Percentiles rank a stretch among this genome's conserved stretches.
phyloP scores from a whole-genome alignment of 805 yeast genomes.

The Danielia reshetovae region DNA sequence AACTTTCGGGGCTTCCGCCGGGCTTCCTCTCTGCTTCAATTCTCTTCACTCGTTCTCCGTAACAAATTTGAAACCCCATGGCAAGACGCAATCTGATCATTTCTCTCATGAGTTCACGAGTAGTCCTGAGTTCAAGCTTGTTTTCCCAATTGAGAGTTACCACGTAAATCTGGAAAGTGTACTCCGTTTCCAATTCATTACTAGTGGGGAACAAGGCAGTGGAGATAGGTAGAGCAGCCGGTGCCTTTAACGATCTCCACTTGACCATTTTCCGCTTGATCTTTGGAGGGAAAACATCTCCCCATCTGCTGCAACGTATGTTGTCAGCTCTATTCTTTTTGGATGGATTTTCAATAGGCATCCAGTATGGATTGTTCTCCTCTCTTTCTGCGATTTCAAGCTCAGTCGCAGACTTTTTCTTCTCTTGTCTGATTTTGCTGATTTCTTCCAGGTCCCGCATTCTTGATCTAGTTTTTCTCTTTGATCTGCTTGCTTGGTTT shows the following conservation, averaged over 20 bases:
- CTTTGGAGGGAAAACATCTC: conserved; percentile 76
- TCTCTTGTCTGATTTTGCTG: conserved; percentile 2
- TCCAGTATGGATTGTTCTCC: conserved; percentile 27
- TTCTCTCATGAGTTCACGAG: conserved; percentile 65
- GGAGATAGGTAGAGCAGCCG: conserved; percentile 86
- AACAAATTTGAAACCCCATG: conserved; percentile 87
- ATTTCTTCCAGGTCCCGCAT: background rate
- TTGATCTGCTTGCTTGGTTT: background rate
- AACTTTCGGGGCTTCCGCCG: conserved; percentile 47
- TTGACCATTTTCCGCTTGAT: conserved; percentile 67
- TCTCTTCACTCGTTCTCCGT: conserved; percentile 60
- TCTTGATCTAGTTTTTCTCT: background rate
- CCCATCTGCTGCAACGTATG: conserved; percentile 77
- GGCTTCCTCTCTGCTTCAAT: conserved; percentile 61
- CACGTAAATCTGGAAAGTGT: conserved; percentile 79
- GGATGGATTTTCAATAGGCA: conserved; percentile 62
- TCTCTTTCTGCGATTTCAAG: conserved; percentile 9
- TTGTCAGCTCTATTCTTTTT: conserved; percentile 53
- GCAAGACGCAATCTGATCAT: conserved; percentile 81
- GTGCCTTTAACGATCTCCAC: conserved; percentile 91
- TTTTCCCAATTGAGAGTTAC: conserved; percentile 63
- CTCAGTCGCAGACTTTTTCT: conserved; percentile 10
- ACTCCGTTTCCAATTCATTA: conserved; percentile 65
- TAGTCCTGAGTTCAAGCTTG: conserved; percentile 46
- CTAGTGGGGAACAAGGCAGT: conserved; percentile 73